Evolutionary conservation across 2,329 filamentous ascomycete genomes (phyloP).

Genomic region (Trichoderma pleuroti): DNA sequence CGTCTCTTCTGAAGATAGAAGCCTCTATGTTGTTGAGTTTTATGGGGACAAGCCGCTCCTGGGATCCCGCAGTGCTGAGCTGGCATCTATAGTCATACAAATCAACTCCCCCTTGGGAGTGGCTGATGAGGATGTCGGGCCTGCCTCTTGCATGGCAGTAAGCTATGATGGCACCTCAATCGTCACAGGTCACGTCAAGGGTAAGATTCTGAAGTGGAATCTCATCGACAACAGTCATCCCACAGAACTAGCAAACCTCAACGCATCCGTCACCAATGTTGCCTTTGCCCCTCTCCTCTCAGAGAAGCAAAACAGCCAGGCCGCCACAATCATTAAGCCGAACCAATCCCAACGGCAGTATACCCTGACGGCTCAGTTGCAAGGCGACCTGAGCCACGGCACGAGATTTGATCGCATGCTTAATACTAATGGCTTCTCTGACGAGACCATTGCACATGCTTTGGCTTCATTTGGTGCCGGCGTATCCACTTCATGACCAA

Average conservation of each 20-base stretch:
- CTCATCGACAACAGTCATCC: conserved; percentile 66
- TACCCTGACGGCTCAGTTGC: conserved; percentile 62
- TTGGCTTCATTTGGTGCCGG: conserved; percentile 41
- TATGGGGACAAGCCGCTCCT: conserved; percentile 55
- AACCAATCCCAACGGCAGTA: conserved; percentile 64
- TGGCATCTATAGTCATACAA: conserved; percentile 57
- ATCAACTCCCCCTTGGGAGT: conserved; percentile 52
- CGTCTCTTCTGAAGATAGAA: conserved; percentile 74
- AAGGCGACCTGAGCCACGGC: conserved; percentile 37
- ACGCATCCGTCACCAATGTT: conserved; percentile 79
- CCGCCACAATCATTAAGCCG: conserved; percentile 73
- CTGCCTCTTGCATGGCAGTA: conserved; percentile 64
- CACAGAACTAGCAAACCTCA: conserved; percentile 66
- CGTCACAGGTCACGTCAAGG: conserved; percentile 75
- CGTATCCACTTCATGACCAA: conserved; percentile 21
- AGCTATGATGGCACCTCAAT: conserved; percentile 80
- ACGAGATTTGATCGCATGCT: conserved; percentile 46
- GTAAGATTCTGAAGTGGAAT: conserved; percentile 79
- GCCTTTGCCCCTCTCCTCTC: conserved; percentile 63
- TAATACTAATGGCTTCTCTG: conserved; percentile 45
- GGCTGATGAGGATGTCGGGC: conserved; percentile 60
- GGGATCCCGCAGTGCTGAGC: conserved; percentile 47
- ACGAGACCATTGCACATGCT: conserved; percentile 47
- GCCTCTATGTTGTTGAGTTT: conserved; percentile 75
- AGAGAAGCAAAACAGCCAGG: conserved; percentile 42